phyloP scores from a whole-genome alignment of 225 moss, liverwort and hornwort species.

The Asterella californica region DNA sequence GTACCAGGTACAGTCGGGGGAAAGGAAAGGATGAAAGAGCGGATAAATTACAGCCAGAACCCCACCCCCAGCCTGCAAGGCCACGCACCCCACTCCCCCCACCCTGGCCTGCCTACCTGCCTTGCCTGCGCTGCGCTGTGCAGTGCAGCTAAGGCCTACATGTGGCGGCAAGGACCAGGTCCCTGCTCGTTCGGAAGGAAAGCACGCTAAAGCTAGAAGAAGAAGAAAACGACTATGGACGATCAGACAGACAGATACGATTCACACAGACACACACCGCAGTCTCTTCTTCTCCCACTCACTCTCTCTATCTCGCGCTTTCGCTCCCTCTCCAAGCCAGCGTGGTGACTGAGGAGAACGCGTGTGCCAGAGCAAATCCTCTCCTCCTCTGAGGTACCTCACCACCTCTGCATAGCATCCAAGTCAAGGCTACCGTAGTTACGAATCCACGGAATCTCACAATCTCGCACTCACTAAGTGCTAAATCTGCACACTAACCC shows the following conservation, averaged over 20 bases:
- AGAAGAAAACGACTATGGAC: not conserved
- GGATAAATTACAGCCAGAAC: slow-evolving; percentile 7
- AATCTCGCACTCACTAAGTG: not conserved
- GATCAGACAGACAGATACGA: not conserved
- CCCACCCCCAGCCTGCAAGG: not conserved
- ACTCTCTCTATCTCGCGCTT: too few species aligned
- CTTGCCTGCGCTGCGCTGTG: not conserved
- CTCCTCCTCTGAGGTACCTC: not conserved
- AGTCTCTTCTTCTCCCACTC: too few species aligned
- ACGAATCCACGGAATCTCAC: slow-evolving; percentile 1
- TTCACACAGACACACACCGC: not conserved
- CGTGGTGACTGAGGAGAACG: not conserved
- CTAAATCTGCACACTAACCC: slow-evolving; percentile 1
- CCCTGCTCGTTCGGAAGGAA: not conserved
- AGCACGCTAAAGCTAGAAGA: not conserved
- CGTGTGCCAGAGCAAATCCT: slow-evolving; percentile 5
- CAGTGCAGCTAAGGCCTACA: slow-evolving; percentile 9
- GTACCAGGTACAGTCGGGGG: slow-evolving; percentile 3
- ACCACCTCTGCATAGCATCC: not conserved
- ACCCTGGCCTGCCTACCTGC: not conserved
- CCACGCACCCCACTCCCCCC: not conserved
- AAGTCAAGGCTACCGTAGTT: slow-evolving; percentile 2
- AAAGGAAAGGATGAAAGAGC: not conserved
- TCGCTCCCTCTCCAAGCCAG: not conserved
- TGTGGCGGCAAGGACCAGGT: slow-evolving; percentile 11